Evolutionary conservation across 495 filamentous ascomycete species (phyloP).

Genomic region (Penicillium lagena): DNA sequence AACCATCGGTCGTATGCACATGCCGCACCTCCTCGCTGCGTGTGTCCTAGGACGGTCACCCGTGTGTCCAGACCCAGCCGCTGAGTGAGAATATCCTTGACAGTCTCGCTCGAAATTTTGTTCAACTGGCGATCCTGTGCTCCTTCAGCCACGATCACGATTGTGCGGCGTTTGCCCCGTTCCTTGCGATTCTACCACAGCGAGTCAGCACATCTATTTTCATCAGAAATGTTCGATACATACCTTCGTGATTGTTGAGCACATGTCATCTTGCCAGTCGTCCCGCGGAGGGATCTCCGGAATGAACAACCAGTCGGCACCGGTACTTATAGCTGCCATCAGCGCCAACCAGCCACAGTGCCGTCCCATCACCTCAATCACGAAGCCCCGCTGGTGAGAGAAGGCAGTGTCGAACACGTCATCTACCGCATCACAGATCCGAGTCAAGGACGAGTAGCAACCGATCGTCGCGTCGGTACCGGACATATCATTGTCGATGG

Average conservation of each 20-base stretch:
- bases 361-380: slow-evolving; percentile 98
- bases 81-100: slow-evolving; percentile 82
- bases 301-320: slow-evolving; percentile 94
- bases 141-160: slow-evolving; percentile 96
- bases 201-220: not conserved
- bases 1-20: slow-evolving; percentile 94
- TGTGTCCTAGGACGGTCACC: slow-evolving; percentile 92
- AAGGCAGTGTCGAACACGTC: slow-evolving; percentile 95
- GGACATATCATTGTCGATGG: slow-evolving; percentile 97
- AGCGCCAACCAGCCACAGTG: slow-evolving; percentile 98
- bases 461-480: slow-evolving; percentile 97
- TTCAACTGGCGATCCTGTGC: slow-evolving; percentile 81
- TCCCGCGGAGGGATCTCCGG: slow-evolving; percentile 88
- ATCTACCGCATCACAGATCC: slow-evolving; percentile 92
- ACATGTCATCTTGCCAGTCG: slow-evolving; percentile 91
- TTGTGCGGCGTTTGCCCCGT: slow-evolving; percentile 91
- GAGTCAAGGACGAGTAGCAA: slow-evolving; percentile 84
- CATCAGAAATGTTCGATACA: slow-evolving; percentile 7
- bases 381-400: slow-evolving; percentile 96
- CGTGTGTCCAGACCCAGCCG: slow-evolving; percentile 81
- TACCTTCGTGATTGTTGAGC: slow-evolving; percentile 69
- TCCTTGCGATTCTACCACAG: slow-evolving; percentile 65
- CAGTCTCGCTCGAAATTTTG: slow-evolving; percentile 70
- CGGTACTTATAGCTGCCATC: slow-evolving; percentile 93
- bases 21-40: slow-evolving; percentile 86